phyloP scores from a whole-genome alignment of 441 rosid species.

The Erodium trifolium region DNA sequence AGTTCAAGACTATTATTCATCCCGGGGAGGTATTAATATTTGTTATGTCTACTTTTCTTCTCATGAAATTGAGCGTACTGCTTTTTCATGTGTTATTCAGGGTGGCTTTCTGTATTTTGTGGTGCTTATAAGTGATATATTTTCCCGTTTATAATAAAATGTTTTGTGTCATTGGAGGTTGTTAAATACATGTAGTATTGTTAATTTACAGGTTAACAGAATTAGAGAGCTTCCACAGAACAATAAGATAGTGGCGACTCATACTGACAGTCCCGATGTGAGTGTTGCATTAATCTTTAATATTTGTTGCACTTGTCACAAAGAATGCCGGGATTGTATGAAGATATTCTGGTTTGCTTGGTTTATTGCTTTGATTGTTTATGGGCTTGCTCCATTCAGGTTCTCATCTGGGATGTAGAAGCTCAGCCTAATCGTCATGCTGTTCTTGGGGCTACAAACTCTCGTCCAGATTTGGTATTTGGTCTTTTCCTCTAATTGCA shows the following conservation, averaged over 20 bases:
- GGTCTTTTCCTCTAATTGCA: too few relatives aligned
- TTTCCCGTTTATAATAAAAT: not conserved
- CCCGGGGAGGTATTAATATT: constrained; percentile 81
- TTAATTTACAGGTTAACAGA: constrained; percentile 70
- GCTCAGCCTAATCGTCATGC: constrained; percentile 98
- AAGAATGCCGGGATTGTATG: not conserved
- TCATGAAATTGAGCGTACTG: not conserved
- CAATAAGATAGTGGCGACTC: constrained; percentile 87
- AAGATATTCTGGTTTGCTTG: not conserved
- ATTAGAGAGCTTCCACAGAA: constrained; percentile 97
- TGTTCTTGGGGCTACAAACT: constrained; percentile 73
- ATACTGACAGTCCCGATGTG: constrained; percentile 43
- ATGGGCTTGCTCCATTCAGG: constrained; percentile 30
- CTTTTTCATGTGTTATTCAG: not conserved
- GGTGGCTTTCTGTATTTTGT: not conserved
- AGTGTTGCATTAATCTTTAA: constrained; percentile 7
- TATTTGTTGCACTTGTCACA: not conserved
- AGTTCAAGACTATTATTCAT: constrained; percentile 95
- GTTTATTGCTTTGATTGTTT: not conserved
- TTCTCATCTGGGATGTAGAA: constrained; percentile 98
- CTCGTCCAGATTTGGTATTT: constrained; percentile 92
- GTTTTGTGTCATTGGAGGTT: not conserved
- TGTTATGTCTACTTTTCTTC: not conserved
- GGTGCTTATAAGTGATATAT: not conserved
- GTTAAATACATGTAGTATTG: not conserved